Conservation (phyloP, 2,329 filamentous ascomycete genomes). For the Phaeosphaeria sp. region DNA sequence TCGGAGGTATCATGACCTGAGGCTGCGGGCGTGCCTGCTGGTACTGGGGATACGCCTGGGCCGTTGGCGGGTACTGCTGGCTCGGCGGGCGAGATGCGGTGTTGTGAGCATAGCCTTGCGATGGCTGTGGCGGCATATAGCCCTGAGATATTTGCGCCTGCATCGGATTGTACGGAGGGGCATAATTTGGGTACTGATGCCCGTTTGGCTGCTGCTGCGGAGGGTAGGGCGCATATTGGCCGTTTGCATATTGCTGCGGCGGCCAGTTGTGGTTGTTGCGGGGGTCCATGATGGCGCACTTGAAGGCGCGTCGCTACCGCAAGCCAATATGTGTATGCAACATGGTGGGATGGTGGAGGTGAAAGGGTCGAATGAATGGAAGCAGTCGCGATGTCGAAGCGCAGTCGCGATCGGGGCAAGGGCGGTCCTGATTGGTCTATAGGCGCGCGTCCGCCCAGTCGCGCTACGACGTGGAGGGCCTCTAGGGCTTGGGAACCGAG, state of each 20-base stretch:
- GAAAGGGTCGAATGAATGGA: not conserved
- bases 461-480: not conserved
- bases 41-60: conserved; percentile 19
- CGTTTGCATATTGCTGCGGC: conserved; percentile 35
- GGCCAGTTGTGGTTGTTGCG: conserved; percentile 46
- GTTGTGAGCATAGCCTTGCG: conserved; percentile 28
- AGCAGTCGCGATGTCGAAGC: conserved; percentile 6
- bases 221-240: conserved; percentile 38
- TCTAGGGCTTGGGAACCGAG: conserved; percentile 11
- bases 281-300: conserved; percentile 35
- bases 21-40: conserved; percentile 32
- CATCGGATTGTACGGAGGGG: conserved; percentile 28
- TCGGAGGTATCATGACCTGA: conserved; percentile 37
- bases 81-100: conserved; percentile 30
- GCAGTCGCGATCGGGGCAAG: conserved; percentile 20
- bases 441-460: conserved; percentile 18
- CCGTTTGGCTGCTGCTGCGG: conserved; percentile 33
- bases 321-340: conserved; percentile 14
- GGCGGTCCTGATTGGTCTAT: conserved; percentile 17
- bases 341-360: conserved; percentile 27
- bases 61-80: conserved; percentile 34
- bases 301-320: conserved; percentile 17
- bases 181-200: conserved; percentile 37
- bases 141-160: conserved; percentile 27
- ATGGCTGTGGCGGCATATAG: conserved; percentile 15